These are phyloP conservation scores for Fusarium staphyleae DNA, from an alignment of 2,329 filamentous ascomycete species.

Conservation along the genomic window DNA sequence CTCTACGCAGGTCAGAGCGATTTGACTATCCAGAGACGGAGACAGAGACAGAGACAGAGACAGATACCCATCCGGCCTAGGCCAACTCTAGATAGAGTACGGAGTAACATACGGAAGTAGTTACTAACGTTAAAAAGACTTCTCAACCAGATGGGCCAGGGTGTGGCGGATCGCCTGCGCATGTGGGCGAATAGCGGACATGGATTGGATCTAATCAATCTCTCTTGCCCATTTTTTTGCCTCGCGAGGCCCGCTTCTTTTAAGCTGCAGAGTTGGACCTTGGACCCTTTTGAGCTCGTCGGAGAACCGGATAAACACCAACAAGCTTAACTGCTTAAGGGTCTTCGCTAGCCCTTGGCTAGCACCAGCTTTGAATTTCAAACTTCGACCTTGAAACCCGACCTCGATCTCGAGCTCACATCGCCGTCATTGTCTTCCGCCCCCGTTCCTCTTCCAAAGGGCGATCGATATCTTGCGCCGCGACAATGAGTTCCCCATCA, in stretches of 20 bases:
- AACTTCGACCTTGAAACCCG: slow-evolving; percentile 9
- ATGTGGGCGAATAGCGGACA: slow-evolving; percentile 26
- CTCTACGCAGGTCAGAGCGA: no score
- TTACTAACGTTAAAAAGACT: no score
- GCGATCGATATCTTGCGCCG: slow-evolving; percentile 24
- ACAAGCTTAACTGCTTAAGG: slow-evolving; percentile 1
- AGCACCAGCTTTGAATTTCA: slow-evolving; percentile 24
- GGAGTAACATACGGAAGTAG: no score
- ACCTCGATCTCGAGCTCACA: not conserved
- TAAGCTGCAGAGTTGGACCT: not conserved
- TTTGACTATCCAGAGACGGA: not conserved
- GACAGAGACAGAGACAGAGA: no score
- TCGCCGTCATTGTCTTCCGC: slow-evolving; percentile 5
- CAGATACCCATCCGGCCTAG: slow-evolving; percentile 15
- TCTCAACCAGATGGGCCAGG: slow-evolving; percentile 11
- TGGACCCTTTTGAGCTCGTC: slow-evolving; percentile 11
- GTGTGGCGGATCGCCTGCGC: slow-evolving; percentile 10
- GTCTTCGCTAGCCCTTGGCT: slow-evolving; percentile 17
- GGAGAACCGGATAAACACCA: slow-evolving; percentile 26
- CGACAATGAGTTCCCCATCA: slow-evolving; percentile 44
- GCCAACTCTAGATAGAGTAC: slow-evolving; percentile 7
- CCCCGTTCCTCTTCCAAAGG: not conserved
- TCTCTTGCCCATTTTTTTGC: slow-evolving; percentile 12
- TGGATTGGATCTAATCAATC: slow-evolving; percentile 37
- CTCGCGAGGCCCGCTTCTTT: slow-evolving; percentile 10